Conservation (phyloP, 805 yeast genomes). For the Kodamaea jinghongensis region DNA sequence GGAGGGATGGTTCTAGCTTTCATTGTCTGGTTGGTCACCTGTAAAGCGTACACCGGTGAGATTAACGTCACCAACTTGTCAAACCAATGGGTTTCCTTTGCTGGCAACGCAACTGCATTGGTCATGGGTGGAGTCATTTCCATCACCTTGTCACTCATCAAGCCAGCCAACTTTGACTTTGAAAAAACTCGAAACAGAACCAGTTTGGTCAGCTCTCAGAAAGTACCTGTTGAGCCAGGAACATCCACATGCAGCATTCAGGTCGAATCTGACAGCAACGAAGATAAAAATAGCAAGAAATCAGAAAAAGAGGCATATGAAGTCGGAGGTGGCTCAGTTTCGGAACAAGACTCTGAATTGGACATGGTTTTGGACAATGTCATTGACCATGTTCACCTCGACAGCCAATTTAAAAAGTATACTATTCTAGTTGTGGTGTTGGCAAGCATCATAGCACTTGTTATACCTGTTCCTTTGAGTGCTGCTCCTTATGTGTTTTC, state of each 20-base stretch:
- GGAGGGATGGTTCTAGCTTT: slow-evolving; percentile 36
- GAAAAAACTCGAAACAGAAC: slow-evolving; percentile 33
- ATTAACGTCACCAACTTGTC: slow-evolving; percentile 33
- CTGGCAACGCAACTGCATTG: slow-evolving; percentile 39
- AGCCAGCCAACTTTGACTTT: slow-evolving; percentile 41
- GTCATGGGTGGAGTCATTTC: slow-evolving; percentile 36
- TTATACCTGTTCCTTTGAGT: slow-evolving; percentile 35
- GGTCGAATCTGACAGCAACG: too few species aligned
- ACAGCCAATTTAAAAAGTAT: slow-evolving; percentile 29
- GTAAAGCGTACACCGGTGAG: slow-evolving; percentile 33
- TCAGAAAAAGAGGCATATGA: slow-evolving; percentile 3
- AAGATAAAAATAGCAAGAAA: too few species aligned
- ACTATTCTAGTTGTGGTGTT: slow-evolving; percentile 19
- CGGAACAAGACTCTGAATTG: slow-evolving; percentile 3
- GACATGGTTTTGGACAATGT: slow-evolving; percentile 22
- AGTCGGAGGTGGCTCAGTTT: neutral
- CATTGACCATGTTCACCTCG: slow-evolving; percentile 24
- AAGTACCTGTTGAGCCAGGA: neutral
- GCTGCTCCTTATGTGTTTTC: slow-evolving; percentile 33
- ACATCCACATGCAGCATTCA: too few species aligned
- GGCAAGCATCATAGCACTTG: slow-evolving; percentile 22
- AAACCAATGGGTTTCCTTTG: slow-evolving; percentile 39
- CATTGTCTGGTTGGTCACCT: slow-evolving; percentile 37
- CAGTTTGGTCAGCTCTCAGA: slow-evolving; percentile 14
- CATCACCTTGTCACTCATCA: slow-evolving; percentile 25